Percentiles rank a stretch among this genome's conserved stretches.
Conservation (phyloP, 192 early-diverging fungal genomes). For the Anaeromyces robustus region DNA sequence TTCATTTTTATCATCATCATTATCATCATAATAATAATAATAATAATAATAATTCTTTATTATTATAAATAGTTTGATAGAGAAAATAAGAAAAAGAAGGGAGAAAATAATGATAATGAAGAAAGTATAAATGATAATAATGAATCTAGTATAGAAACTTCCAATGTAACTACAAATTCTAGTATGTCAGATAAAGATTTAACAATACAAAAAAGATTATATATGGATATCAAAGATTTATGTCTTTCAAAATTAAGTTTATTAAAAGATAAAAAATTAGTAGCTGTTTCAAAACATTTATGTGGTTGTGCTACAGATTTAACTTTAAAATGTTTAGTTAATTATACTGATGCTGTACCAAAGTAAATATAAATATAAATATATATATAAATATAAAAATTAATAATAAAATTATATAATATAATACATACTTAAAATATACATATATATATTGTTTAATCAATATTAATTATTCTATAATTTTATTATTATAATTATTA, state of each 20-base stretch:
- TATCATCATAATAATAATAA: too few relatives aligned
- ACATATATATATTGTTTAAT: too few relatives aligned
- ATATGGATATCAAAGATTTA: slow-evolving; percentile 76
- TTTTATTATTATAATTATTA: too few relatives aligned
- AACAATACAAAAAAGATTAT: background rate
- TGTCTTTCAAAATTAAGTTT: slow-evolving; percentile 34
- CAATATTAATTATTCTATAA: too few relatives aligned
- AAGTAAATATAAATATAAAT: slow-evolving; percentile 4
- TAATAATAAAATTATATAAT: too few relatives aligned
- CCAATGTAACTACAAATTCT: background rate
- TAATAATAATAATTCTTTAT: too few relatives aligned
- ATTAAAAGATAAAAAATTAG: slow-evolving; percentile 28
- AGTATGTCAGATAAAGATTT: background rate
- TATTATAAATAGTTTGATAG: background rate
- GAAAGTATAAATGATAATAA: background rate
- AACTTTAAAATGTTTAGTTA: slow-evolving; percentile 53
- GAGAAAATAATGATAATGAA: background rate
- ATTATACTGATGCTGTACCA: slow-evolving; percentile 12
- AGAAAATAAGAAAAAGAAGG: background rate
- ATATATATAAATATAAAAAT: too few relatives aligned
- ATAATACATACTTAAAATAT: too few relatives aligned
- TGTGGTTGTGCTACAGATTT: slow-evolving; percentile 84
- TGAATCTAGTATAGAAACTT: background rate
- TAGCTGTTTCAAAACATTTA: slow-evolving; percentile 74
- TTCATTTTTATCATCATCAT: too few relatives aligned